Evolutionary conservation across 139 green algal species (phyloP), one percentile per base, ranked within the genome.

Genomic region (Micractinium sp.): DNA sequence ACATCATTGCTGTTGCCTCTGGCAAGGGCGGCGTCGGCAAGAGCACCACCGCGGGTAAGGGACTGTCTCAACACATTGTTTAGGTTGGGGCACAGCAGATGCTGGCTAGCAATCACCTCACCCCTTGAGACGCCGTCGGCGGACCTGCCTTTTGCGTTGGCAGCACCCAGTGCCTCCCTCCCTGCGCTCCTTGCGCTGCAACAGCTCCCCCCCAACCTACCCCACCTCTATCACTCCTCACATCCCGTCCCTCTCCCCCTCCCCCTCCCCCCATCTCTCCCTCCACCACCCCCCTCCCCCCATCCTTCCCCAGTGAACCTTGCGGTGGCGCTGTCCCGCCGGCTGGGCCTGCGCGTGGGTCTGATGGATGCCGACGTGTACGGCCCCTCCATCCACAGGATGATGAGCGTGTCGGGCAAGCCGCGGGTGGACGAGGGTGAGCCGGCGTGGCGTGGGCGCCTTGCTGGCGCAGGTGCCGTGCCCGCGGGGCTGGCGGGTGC

Each of bases 21-120:
- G 96, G 96, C 31, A 99, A 99, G 75, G 97, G 97, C n/a, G 97
- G 97, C 22, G 97, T 99, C 2, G 97, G 97, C 33, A 99, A 99
- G 73, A 97, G 94, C 23, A 99, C 97, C 1, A 97, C 95, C 22
- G 90, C 96, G 96, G 78, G 97, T 96, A 13, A 98, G 98, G 12
- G 97, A 22, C 20, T 27, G n/a, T 31, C 31, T 38, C 71, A 56
- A 5, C 5, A 16, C 7, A 16, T 56, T 56, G 47, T 56, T 5
- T 56, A 56, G 47, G 47, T 9, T 9, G 5, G 47, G 47, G 47
- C n/a, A n/a, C n/a, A n/a, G n/a, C n/a, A n/a, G n/a, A n/a, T n/a
- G n/a, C n/a, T n/a, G n/a, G n/a, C n/a, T n/a, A n/a, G n/a, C n/a
- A n/a, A n/a, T n/a, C n/a, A n/a, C n/a, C n/a, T n/a, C n/a, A n/a